A percentile compares a stretch with the other conserved stretches of the same genome.
These are phyloP conservation scores for Aleurites moluccanus DNA, from an alignment of 441 rosid genomes.

Conservation along the genomic window DNA sequence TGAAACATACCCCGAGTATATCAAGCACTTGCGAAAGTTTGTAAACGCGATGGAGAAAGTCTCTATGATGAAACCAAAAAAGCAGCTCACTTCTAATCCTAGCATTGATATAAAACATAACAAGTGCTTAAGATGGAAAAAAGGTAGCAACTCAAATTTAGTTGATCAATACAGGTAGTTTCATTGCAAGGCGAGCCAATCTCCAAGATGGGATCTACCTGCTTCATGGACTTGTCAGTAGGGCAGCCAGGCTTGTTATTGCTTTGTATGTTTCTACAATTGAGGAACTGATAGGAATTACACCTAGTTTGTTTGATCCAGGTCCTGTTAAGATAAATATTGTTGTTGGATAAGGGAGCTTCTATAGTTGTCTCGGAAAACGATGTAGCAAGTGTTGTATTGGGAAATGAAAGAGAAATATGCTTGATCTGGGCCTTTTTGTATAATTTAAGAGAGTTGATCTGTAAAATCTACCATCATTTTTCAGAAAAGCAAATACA, in stretches of 20 bases:
- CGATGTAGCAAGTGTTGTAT: neutral
- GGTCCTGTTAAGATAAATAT: conserved; percentile 15
- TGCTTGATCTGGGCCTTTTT: conserved; percentile 26
- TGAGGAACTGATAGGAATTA: conserved; percentile 21
- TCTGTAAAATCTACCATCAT: conserved; percentile 26
- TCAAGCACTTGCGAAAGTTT: conserved; percentile 61
- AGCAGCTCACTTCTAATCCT: conserved; percentile 45
- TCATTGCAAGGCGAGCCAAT: conserved; percentile 13
- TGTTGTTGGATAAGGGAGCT: conserved; percentile 8
- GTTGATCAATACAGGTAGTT: conserved; percentile 22
- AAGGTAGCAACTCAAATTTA: conserved; percentile 28
- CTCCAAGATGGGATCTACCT: conserved; percentile 14
- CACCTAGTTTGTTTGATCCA: conserved; percentile 20
- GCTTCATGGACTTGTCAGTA: conserved; percentile 21
- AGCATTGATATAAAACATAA: conserved; percentile 66
- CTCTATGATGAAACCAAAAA: conserved; percentile 38
- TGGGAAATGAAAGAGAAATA: conserved; percentile 5
- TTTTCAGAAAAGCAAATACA: conserved; percentile 15
- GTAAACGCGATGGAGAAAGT: conserved; percentile 65
- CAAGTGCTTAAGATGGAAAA: conserved; percentile 76
- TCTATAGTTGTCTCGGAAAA: conserved; percentile 3
- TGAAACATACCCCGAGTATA: conserved; percentile 64
- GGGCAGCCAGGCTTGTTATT: conserved; percentile 13
- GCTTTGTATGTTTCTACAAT: conserved; percentile 16
- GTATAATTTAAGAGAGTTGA: conserved; percentile 19